A percentile compares a stretch with the other conserved stretches of the same genome.
phyloP scores from a whole-genome alignment of 371 early-diverging fungal genomes.

The Circinella umbellata region DNA sequence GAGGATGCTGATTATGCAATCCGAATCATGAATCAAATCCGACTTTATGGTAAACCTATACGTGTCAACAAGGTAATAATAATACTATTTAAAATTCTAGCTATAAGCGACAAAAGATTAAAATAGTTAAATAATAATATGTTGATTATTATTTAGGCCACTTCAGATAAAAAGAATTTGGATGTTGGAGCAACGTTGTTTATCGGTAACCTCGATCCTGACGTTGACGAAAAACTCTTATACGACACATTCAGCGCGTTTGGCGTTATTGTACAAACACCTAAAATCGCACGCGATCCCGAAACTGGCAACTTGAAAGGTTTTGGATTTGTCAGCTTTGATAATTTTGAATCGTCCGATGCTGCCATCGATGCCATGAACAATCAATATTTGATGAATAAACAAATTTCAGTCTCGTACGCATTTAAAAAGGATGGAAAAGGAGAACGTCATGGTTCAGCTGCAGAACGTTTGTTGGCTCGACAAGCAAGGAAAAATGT shows the following conservation, averaged over 20 bases:
- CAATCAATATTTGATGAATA: slow-evolving; percentile 94
- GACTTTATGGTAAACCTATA: slow-evolving; percentile 94
- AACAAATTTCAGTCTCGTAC: slow-evolving; percentile 89
- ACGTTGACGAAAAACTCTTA: slow-evolving; percentile 93
- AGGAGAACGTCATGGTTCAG: slow-evolving; percentile 97
- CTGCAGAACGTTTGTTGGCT: slow-evolving; percentile 96
- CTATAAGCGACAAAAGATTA: too few relatives aligned
- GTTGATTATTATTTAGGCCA: slow-evolving; percentile 55
- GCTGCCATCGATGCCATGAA: slow-evolving; percentile 97
- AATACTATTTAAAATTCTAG: too few relatives aligned
- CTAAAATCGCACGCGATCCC: slow-evolving; percentile 91
- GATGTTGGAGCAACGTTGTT: slow-evolving; percentile 98
- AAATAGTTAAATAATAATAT: neutral
- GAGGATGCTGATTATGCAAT: slow-evolving; percentile 98
- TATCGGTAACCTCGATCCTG: slow-evolving; percentile 94
- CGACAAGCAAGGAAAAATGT: slow-evolving; percentile 86
- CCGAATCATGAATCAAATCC: slow-evolving; percentile 95
- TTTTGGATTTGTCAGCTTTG: slow-evolving; percentile 93
- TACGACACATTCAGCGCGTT: slow-evolving; percentile 96
- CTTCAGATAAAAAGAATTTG: slow-evolving; percentile 86
- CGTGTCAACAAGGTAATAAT: slow-evolving; percentile 88
- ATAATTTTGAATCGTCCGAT: slow-evolving; percentile 96
- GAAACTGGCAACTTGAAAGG: slow-evolving; percentile 89
- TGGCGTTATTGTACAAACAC: slow-evolving; percentile 88
- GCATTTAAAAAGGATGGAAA: slow-evolving; percentile 98